These are phyloP conservation scores for Hypholoma fasciculare DNA, from an alignment of 768 basidiomycete species.

Conservation along the genomic window DNA sequence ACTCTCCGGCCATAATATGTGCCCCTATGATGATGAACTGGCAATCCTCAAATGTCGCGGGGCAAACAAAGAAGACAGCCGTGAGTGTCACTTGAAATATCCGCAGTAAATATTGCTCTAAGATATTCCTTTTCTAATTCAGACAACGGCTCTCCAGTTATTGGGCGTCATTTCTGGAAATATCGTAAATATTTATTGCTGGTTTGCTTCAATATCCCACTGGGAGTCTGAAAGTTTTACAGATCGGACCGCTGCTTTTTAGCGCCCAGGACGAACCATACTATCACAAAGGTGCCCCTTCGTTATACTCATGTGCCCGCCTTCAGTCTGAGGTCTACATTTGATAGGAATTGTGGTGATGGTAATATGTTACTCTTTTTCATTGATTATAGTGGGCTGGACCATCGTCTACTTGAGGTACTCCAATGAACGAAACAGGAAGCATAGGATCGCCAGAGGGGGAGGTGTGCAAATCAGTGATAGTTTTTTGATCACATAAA, in stretches of 20 bases:
- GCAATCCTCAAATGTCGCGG: constrained; percentile 35
- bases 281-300: constrained; percentile 13
- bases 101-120: neutral
- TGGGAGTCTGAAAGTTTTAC: neutral
- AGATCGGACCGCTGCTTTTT: constrained; percentile 17
- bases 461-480: constrained; percentile 11
- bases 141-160: constrained; percentile 13
- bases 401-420: constrained; percentile 11
- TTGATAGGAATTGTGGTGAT: constrained; percentile 15
- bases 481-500: neutral
- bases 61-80: constrained; percentile 20
- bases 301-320: neutral
- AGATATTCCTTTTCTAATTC: neutral
- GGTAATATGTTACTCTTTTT: constrained; percentile 9
- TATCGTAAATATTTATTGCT: constrained; percentile 5
- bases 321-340: neutral
- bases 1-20: constrained; percentile 20
- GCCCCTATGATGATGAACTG: constrained; percentile 29
- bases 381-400: constrained; percentile 1
- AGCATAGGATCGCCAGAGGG: constrained; percentile 14
- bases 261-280: constrained; percentile 13
- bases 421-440: constrained; percentile 14
- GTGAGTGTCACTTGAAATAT: constrained; percentile 1
- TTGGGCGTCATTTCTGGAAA: constrained; percentile 10
- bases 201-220: neutral